phyloP scores from a whole-genome alignment of 441 rosid species.

The Gossypium gossypioides region DNA sequence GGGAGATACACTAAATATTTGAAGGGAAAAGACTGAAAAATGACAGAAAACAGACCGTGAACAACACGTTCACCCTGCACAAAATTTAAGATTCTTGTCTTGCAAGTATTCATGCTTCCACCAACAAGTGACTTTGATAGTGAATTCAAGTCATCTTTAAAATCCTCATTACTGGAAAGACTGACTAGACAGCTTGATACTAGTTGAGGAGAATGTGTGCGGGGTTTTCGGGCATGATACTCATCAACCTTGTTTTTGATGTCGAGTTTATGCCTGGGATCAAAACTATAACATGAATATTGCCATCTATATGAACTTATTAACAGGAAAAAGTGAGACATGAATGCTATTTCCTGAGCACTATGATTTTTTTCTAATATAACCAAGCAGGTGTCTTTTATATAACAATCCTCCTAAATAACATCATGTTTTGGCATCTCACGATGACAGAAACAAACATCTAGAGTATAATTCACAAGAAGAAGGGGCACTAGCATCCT shows the following conservation, averaged over 20 bases:
- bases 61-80: slow-evolving; percentile 38
- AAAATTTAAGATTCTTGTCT: slow-evolving; percentile 59
- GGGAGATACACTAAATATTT: slow-evolving; percentile 8
- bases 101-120: slow-evolving; percentile 72
- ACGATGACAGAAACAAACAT: not conserved
- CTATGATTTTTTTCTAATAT: not conserved
- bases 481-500: not conserved
- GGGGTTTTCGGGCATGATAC: slow-evolving; percentile 30
- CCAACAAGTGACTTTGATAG: slow-evolving; percentile 72
- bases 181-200: slow-evolving; percentile 32
- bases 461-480: not conserved
- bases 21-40: slow-evolving; percentile 12
- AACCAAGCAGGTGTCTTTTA: not conserved
- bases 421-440: not conserved
- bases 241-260: slow-evolving; percentile 63
- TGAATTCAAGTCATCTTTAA: slow-evolving; percentile 46
- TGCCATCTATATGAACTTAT: not conserved
- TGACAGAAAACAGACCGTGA: slow-evolving; percentile 44
- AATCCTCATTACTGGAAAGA: slow-evolving; percentile 47
- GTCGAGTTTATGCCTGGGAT: slow-evolving; percentile 63
- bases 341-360: not conserved
- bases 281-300: slow-evolving; percentile 13
- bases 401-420: not conserved
- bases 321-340: not conserved
- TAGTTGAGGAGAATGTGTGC: slow-evolving; percentile 30